phyloP scores from a whole-genome alignment of 2,329 filamentous ascomycete genomes.

The Graphiopsis chlorocephala region DNA sequence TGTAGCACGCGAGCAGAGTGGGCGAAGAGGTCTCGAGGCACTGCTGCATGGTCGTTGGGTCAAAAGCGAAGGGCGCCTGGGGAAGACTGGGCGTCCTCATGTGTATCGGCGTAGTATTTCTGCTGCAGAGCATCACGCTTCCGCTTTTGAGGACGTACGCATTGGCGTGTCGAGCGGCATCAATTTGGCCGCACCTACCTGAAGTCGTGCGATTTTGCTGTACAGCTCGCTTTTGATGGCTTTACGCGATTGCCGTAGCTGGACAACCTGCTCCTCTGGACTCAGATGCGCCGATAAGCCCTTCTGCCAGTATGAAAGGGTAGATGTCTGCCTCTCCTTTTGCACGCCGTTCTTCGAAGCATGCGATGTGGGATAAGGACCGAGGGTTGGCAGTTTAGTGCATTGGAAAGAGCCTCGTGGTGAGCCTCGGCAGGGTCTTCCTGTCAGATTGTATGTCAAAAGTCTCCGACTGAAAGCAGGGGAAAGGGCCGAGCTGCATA shows the following conservation, averaged over 20 bases:
- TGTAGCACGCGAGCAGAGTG: background rate
- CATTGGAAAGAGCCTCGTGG: too few species aligned
- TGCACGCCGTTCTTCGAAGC: background rate
- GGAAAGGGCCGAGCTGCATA: too few species aligned
- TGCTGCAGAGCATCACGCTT: background rate
- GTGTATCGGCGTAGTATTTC: background rate
- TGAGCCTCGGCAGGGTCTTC: too few species aligned
- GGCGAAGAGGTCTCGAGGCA: constrained; percentile 1
- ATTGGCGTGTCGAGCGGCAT: background rate
- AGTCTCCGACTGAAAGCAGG: too few species aligned
- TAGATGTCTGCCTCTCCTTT: background rate
- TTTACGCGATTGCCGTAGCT: background rate
- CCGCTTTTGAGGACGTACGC: background rate
- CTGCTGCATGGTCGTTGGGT: background rate
- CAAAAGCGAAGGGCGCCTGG: background rate
- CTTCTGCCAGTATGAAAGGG: background rate
- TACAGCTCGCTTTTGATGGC: background rate
- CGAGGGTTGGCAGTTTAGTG: background rate
- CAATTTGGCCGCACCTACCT: background rate
- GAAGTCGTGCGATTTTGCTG: background rate
- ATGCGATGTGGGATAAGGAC: background rate
- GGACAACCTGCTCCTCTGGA: background rate
- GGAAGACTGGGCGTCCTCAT: background rate
- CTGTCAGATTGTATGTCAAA: too few species aligned
- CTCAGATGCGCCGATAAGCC: background rate